Evolutionary conservation across 345 rosid genomes (phyloP).

Genomic region (Hibiscus trionum): DNA sequence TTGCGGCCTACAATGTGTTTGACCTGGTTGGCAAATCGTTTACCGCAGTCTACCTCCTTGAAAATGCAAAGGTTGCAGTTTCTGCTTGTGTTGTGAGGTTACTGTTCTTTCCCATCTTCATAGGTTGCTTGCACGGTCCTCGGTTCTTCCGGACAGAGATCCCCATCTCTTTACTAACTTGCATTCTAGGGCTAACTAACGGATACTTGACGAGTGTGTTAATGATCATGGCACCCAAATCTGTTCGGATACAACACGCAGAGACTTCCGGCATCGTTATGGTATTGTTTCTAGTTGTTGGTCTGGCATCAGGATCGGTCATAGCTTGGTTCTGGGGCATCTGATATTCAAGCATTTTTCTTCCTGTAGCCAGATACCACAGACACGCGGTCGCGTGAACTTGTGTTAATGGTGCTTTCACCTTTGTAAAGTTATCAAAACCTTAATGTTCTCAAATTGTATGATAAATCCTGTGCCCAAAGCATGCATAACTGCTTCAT

Average conservation of each 20-base stretch:
- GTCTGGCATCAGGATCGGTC: conserved; percentile 69
- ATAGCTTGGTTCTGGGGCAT: conserved; percentile 86
- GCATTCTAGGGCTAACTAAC: conserved; percentile 70
- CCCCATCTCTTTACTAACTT: conserved; percentile 70
- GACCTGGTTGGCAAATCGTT: conserved; percentile 81
- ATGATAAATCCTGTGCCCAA: too few species aligned
- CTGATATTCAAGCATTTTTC: conserved; percentile 19
- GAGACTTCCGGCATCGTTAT: conserved; percentile 79
- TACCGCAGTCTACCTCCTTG: conserved; percentile 56
- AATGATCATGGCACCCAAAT: conserved; percentile 78
- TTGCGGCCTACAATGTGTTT: conserved; percentile 68
- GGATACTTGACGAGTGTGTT: conserved; percentile 83
- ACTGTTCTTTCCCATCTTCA: conserved; percentile 76
- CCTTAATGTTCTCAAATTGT: too few species aligned
- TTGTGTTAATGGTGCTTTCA: too few species aligned
- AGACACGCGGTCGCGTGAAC: too few species aligned
- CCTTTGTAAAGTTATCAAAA: too few species aligned
- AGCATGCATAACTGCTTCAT: background rate
- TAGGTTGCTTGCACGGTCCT: conserved; percentile 83
- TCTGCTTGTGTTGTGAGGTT: conserved; percentile 65
- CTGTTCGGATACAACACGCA: conserved; percentile 60
- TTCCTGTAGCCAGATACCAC: too few species aligned
- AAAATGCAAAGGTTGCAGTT: conserved; percentile 59
- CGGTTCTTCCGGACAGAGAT: conserved; percentile 70
- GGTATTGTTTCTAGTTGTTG: conserved; percentile 66